A percentile compares a stretch with the other conserved stretches of the same genome.
Conservation (phyloP, 305 asterid species). For the Solanum hybrid region DNA sequence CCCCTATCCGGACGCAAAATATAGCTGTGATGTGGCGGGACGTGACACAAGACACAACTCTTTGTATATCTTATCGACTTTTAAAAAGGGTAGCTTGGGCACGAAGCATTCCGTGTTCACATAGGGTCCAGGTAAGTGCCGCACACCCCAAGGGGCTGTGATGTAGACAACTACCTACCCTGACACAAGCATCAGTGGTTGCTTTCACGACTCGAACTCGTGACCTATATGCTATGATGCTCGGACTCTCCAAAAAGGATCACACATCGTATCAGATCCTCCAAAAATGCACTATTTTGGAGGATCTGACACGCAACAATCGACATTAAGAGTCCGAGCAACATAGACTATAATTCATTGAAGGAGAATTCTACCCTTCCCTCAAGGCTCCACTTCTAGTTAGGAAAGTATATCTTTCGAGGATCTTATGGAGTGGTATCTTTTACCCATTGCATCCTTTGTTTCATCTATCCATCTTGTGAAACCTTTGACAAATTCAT, state of each 20-base stretch:
- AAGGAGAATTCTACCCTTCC: neutral
- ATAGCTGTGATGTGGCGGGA: no score
- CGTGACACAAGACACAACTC: no score
- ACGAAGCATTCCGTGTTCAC: neutral
- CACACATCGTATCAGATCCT: neutral
- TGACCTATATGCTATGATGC: neutral
- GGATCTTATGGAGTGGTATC: conserved; percentile 45
- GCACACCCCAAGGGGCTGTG: neutral
- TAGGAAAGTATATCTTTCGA: conserved; percentile 21
- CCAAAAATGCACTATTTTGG: neutral
- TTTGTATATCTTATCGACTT: neutral
- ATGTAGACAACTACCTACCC: neutral
- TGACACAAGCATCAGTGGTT: neutral
- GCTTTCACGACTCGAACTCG: neutral
- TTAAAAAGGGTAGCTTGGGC: neutral
- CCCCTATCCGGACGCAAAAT: no score
- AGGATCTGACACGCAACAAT: neutral
- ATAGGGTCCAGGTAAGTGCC: neutral
- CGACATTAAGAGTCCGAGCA: neutral
- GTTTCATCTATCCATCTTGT: conserved; percentile 47
- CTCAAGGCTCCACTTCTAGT: neutral
- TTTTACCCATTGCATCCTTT: conserved; percentile 41
- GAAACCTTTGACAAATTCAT: conserved; percentile 52
- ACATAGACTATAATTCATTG: neutral
- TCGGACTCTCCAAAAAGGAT: neutral